phyloP scores from a whole-genome alignment of 345 rosid species.

The Syzygium aromaticum region DNA sequence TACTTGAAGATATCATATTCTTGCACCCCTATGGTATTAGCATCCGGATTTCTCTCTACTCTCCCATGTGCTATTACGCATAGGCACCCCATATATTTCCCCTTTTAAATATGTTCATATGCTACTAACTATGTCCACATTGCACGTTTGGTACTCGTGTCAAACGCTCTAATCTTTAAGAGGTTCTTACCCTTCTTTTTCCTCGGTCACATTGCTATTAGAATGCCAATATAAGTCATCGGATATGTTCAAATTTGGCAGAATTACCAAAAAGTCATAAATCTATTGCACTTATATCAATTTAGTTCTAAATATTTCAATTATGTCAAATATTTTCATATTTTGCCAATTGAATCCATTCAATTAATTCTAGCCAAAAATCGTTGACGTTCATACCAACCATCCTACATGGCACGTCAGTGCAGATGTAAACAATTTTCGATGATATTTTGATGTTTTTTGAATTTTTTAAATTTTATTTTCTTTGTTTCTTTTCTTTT shows the following conservation, averaged over 20 bases:
- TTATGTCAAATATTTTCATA: not conserved
- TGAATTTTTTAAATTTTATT: too few relatives aligned
- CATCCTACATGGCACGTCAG: not conserved
- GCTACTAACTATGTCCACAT: too few relatives aligned
- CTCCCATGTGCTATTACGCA: not conserved
- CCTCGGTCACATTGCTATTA: not conserved
- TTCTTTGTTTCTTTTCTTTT: not conserved
- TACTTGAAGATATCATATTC: not conserved
- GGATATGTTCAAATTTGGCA: not conserved
- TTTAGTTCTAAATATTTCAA: too few relatives aligned
- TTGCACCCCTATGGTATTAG: not conserved
- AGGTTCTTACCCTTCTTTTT: too few relatives aligned
- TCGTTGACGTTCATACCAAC: fast-evolving
- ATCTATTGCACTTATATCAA: too few relatives aligned
- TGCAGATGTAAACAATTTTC: not conserved
- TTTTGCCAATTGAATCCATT: not conserved
- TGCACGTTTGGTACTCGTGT: too few relatives aligned
- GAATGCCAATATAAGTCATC: not conserved
- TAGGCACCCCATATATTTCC: not conserved
- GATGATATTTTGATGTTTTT: too few relatives aligned
- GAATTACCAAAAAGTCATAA: not conserved
- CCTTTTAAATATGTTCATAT: too few relatives aligned
- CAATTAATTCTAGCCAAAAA: too few relatives aligned
- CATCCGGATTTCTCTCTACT: too few relatives aligned
- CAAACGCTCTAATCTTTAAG: too few relatives aligned